phyloP scores from a whole-genome alignment of 768 basidiomycete genomes.

The Rhodocollybia butyracea region DNA sequence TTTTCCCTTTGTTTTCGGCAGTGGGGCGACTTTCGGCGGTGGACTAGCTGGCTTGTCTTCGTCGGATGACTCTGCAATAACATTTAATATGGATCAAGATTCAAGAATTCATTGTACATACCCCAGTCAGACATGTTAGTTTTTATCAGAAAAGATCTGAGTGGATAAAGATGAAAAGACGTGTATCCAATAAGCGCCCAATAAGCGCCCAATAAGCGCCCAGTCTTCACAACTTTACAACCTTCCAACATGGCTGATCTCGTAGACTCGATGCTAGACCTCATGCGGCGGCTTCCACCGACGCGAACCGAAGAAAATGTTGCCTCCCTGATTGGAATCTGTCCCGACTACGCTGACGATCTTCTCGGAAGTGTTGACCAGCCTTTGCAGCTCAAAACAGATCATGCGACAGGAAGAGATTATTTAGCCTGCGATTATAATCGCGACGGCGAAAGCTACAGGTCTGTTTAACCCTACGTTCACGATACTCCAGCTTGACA shows the following conservation, averaged over 20 bases:
- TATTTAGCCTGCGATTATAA: conserved; percentile 96
- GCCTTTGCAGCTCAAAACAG: conserved; percentile 78
- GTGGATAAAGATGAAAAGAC: too few relatives aligned
- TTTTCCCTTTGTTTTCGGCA: conserved; percentile 47
- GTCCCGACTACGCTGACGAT: conserved; percentile 94
- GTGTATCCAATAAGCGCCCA: neutral
- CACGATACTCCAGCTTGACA: neutral
- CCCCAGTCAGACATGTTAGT: conserved; percentile 54
- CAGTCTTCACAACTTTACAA: neutral
- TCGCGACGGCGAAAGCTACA: conserved; percentile 85
- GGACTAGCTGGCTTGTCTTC: conserved; percentile 26
- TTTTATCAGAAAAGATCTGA: neutral
- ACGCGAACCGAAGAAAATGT: conserved; percentile 87
- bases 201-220: neutral
- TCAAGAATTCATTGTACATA: conserved; percentile 17
- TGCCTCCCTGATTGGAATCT: conserved; percentile 71
- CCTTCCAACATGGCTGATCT: conserved; percentile 60
- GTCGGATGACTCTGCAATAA: conserved; percentile 33
- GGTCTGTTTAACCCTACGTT: conserved; percentile 48
- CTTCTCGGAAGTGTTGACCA: conserved; percentile 93
- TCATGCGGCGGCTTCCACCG: conserved; percentile 94
- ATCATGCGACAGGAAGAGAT: conserved; percentile 79
- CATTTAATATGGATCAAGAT: neutral
- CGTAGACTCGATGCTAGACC: conserved; percentile 91
- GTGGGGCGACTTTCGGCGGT: conserved; percentile 21